Evolutionary conservation across 2,329 filamentous ascomycete genomes (phyloP).

Genomic region (Parastagonospora nodorum): DNA sequence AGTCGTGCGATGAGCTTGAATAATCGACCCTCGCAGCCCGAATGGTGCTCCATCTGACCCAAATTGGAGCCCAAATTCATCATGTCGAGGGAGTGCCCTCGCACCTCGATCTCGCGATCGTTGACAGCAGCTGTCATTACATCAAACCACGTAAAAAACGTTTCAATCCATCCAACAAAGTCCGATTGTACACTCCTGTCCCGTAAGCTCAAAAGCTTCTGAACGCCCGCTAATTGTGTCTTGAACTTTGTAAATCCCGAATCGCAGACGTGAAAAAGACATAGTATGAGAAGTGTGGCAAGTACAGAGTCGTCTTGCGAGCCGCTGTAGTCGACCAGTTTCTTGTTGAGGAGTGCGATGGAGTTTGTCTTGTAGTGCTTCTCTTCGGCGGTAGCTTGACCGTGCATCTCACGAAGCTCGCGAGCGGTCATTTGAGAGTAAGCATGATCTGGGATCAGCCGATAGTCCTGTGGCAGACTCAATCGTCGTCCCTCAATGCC

Average conservation of each 20-base stretch:
- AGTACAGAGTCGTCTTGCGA: slow-evolving; percentile 85
- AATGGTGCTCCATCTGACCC: slow-evolving; percentile 80
- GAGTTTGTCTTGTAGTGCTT: slow-evolving; percentile 84
- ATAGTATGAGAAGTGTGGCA: slow-evolving; percentile 84
- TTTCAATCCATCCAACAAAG: slow-evolving; percentile 87
- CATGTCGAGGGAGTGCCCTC: slow-evolving; percentile 66
- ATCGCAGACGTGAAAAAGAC: slow-evolving; percentile 91
- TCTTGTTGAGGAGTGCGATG: slow-evolving; percentile 80
- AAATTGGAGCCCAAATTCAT: slow-evolving; percentile 68
- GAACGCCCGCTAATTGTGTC: slow-evolving; percentile 90
- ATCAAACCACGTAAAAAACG: slow-evolving; percentile 93
- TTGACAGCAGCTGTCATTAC: slow-evolving; percentile 91
- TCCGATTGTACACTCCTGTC: slow-evolving; percentile 63
- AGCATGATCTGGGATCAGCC: slow-evolving; percentile 43
- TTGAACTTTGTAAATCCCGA: slow-evolving; percentile 92
- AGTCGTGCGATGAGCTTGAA: slow-evolving; percentile 87
- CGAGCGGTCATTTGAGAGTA: slow-evolving; percentile 44
- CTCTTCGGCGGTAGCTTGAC: slow-evolving; percentile 73
- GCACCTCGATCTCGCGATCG: slow-evolving; percentile 83
- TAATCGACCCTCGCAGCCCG: slow-evolving; percentile 83
- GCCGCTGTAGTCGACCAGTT: slow-evolving; percentile 75
- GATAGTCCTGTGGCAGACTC: slow-evolving; percentile 36
- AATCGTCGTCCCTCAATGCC: slow-evolving; percentile 58
- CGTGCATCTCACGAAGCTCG: slow-evolving; percentile 47
- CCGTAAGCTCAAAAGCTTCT: slow-evolving; percentile 82